phyloP scores from a whole-genome alignment of 306 rosid species.

The Lathyrus sativus region DNA sequence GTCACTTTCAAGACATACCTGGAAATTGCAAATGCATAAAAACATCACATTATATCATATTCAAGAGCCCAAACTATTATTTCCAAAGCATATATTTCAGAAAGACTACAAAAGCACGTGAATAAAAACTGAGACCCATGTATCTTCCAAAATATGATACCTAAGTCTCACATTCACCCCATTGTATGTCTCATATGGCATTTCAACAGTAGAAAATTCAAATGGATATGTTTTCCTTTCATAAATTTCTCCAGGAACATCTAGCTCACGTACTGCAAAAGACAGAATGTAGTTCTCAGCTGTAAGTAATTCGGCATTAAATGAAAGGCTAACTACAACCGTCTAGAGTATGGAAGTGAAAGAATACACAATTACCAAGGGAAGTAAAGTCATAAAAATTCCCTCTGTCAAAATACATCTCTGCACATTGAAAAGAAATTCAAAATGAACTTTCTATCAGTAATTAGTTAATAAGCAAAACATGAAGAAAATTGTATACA shows the following conservation, averaged over 20 bases:
- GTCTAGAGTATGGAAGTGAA: conserved; percentile 11
- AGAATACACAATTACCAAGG: conserved; percentile 72
- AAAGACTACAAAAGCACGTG: conserved; percentile 23
- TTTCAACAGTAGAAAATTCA: conserved; percentile 96
- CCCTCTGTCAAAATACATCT: conserved; percentile 96
- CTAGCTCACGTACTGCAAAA: conserved; percentile 87
- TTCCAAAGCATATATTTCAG: conserved; percentile 19
- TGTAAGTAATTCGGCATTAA: conserved; percentile 22
- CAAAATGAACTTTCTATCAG: conserved; percentile 31
- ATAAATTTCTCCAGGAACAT: conserved; percentile 95
- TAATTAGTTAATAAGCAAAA: conserved; percentile 10
- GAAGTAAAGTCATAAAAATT: conserved; percentile 97
- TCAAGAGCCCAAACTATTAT: conserved; percentile 26
- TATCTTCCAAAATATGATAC: conserved; percentile 50
- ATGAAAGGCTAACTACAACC: conserved; percentile 18
- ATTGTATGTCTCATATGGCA: conserved; percentile 97
- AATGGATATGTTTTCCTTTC: conserved; percentile 92
- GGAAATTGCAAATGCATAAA: conserved; percentile 37
- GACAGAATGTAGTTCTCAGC: conserved; percentile 22
- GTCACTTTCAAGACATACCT: conserved; percentile 98
- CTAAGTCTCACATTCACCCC: conserved; percentile 97
- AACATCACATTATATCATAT: conserved; percentile 30
- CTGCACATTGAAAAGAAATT: conserved; percentile 57
- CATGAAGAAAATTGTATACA: background rate
- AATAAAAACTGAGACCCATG: conserved; percentile 4